Conservation (phyloP, 2,329 filamentous ascomycete species). For the Nemania sp. region DNA sequence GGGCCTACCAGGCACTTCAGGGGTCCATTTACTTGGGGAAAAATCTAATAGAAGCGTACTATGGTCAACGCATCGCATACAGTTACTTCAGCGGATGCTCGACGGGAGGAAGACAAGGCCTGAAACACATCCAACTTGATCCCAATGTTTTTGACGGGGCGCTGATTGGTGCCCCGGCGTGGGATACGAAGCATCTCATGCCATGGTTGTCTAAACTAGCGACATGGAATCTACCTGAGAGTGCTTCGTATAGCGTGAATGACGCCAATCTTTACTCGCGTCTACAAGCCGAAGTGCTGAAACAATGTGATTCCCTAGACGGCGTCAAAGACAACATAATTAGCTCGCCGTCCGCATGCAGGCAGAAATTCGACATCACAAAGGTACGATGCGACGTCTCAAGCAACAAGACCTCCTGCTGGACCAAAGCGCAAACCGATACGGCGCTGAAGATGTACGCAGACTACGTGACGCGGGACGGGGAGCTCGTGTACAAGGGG, state of each 20-base stretch:
- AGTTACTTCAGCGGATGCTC: conserved; percentile 66
- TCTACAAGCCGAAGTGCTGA: conserved; percentile 57
- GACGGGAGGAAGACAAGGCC: conserved; percentile 65
- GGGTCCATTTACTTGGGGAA: conserved; percentile 60
- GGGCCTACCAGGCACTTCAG: conserved; percentile 54
- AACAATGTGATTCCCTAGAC: conserved; percentile 59
- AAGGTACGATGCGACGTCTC: conserved; percentile 51
- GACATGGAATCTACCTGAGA: conserved; percentile 58
- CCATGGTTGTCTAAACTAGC: conserved; percentile 55
- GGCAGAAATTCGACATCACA: conserved; percentile 48
- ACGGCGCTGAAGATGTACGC: conserved; percentile 47
- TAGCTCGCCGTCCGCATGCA: conserved; percentile 54
- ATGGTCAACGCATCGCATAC: conserved; percentile 55
- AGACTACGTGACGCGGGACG: conserved; percentile 45
- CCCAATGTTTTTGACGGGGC: conserved; percentile 66
- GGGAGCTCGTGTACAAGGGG: conserved; percentile 50
- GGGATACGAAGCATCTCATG: conserved; percentile 61
- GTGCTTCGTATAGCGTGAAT: conserved; percentile 56
- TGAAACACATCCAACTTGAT: conserved; percentile 59
- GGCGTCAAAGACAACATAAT: conserved; percentile 58
- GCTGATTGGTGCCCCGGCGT: conserved; percentile 59
- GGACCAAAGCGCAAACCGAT: conserved; percentile 55
- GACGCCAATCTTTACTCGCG: conserved; percentile 54
- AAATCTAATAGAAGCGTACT: conserved; percentile 58
- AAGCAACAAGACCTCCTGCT: conserved; percentile 50